Evolutionary conservation across 1,284 basidiomycete species (phyloP).

Genomic region (Austroboletus olivaceoglutinosus): DNA sequence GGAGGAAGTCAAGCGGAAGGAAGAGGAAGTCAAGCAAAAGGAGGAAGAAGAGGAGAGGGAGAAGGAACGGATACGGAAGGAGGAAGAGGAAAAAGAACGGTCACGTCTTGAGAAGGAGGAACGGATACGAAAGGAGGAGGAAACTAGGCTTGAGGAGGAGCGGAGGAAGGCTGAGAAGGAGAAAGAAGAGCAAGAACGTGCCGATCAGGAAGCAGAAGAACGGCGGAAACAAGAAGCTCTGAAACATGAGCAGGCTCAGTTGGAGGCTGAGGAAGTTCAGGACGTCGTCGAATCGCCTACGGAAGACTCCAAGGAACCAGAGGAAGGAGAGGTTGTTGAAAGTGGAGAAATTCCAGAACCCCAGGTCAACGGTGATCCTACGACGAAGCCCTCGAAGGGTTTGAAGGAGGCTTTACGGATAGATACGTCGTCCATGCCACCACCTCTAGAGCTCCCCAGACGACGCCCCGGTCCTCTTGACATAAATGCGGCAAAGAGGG

Average conservation of each 20-base stretch:
- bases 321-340: constrained; percentile 41
- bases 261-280: constrained; percentile 25
- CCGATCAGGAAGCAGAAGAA: constrained; percentile 9
- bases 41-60: constrained; percentile 39
- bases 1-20: constrained; percentile 33
- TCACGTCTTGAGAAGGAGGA: constrained; percentile 40
- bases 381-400: constrained; percentile 39
- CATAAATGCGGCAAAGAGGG: constrained; percentile 45
- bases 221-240: constrained; percentile 31
- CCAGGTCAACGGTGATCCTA: constrained; percentile 27
- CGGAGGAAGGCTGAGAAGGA: constrained; percentile 29
- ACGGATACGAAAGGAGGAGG: constrained; percentile 39
- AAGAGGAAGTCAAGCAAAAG: constrained; percentile 34
- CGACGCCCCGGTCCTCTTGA: constrained; percentile 75
- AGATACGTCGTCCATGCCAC: constrained; percentile 48
- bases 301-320: constrained; percentile 27
- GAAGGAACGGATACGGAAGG: constrained; percentile 38
- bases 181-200: constrained; percentile 21
- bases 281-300: constrained; percentile 24
- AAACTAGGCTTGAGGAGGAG: constrained; percentile 40
- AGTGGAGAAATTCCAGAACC: constrained; percentile 23
- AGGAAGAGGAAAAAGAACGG: constrained; percentile 38
- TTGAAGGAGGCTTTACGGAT: constrained; percentile 59
- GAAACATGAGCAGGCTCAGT: constrained; percentile 26
- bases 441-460: constrained; percentile 37